Conservation (phyloP, 2,329 filamentous ascomycete species). For the Phialemonium atrogriseum region DNA sequence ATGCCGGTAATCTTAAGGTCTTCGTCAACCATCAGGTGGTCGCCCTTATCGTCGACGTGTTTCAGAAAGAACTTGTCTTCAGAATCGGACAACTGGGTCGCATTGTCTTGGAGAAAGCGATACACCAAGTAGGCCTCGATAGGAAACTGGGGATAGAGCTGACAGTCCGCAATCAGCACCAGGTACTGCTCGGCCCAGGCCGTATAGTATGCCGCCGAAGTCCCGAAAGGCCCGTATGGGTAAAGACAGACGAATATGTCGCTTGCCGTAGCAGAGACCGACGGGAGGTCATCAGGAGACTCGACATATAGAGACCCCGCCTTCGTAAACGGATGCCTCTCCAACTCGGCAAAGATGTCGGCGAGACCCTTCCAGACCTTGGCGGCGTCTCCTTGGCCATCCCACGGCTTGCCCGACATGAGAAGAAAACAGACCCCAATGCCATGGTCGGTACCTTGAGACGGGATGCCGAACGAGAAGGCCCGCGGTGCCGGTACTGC, state of each 20-base stretch:
- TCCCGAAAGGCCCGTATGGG: slow-evolving; percentile 10
- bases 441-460: slow-evolving; percentile 10
- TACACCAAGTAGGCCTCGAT: slow-evolving; percentile 22
- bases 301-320: slow-evolving; percentile 17
- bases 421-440: slow-evolving; percentile 19
- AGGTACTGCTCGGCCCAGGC: no score
- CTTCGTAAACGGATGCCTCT: slow-evolving; percentile 13
- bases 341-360: slow-evolving; percentile 15
- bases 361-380: slow-evolving; percentile 16
- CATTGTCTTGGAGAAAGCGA: slow-evolving; percentile 24
- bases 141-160: slow-evolving; percentile 15
- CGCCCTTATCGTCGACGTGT: slow-evolving; percentile 32
- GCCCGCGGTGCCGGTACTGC: slow-evolving; percentile 16
- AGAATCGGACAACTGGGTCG: slow-evolving; percentile 14
- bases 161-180: slow-evolving; percentile 14
- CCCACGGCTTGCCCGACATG: slow-evolving; percentile 16
- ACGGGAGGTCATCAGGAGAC: no score
- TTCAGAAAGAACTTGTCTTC: slow-evolving; percentile 25
- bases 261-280: slow-evolving; percentile 11
- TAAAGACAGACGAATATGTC: slow-evolving; percentile 13
- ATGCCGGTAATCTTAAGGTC: no score
- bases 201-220: slow-evolving; percentile 11
- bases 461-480: slow-evolving; percentile 14
- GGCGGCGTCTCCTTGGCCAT: slow-evolving; percentile 5
- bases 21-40: slow-evolving; percentile 23